Conservation (phyloP, 371 early-diverging fungal species). For the Sporodiniella umbellata region DNA sequence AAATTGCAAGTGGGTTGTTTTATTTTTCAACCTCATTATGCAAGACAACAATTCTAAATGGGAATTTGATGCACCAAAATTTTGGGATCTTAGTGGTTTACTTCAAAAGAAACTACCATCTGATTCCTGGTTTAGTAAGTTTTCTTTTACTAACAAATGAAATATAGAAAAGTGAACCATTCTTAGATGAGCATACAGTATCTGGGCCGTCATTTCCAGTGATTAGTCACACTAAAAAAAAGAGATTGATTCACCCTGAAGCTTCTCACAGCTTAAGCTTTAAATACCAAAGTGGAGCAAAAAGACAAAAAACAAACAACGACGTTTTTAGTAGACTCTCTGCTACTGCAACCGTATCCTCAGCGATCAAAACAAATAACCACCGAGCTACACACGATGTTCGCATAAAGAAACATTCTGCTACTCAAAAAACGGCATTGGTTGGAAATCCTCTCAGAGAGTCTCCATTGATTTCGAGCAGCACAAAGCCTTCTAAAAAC, state of each 20-base stretch:
- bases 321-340: background rate
- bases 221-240: background rate
- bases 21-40: too few relatives aligned
- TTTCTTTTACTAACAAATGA: background rate
- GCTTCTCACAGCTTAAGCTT: background rate
- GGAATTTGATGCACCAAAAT: conserved; percentile 16
- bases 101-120: conserved; percentile 2
- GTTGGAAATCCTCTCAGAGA: background rate
- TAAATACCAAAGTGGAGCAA: too few relatives aligned
- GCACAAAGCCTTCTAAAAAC: background rate
- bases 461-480: background rate
- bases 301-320: background rate
- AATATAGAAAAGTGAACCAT: background rate
- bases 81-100: conserved; percentile 12
- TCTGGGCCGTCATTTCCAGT: conserved; percentile 3
- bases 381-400: background rate
- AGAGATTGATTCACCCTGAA: background rate
- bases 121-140: conserved; percentile 21
- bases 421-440: background rate
- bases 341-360: background rate
- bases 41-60: conserved; percentile 4
- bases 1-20: too few relatives aligned
- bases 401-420: background rate
- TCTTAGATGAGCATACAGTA: background rate
- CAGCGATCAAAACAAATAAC: background rate